Evolutionary conservation across 441 rosid species (phyloP).

Genomic region (Gossypium schwendimanii): DNA sequence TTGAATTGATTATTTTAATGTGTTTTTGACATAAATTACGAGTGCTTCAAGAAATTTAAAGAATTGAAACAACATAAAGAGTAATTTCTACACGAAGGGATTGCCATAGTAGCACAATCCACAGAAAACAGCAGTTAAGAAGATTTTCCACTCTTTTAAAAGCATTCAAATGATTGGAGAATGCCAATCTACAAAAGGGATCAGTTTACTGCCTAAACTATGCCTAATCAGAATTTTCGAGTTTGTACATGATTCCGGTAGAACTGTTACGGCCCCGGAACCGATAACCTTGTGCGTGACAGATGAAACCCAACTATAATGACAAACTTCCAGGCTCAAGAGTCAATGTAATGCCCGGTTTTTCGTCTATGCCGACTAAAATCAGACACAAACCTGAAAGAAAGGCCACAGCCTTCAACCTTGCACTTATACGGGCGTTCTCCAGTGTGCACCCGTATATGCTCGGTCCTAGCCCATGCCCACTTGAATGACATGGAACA

Average conservation of each 20-base stretch:
- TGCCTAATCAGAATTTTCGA: slow-evolving; percentile 17
- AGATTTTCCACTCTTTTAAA: slow-evolving; percentile 19
- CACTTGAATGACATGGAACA: slow-evolving; percentile 89
- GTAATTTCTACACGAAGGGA: background rate
- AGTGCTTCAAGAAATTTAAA: too few species aligned
- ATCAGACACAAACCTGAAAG: slow-evolving; percentile 94
- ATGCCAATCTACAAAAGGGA: slow-evolving; percentile 33
- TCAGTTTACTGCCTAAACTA: slow-evolving; percentile 25
- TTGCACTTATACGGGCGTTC: slow-evolving; percentile 86
- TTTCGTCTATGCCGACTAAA: slow-evolving; percentile 88
- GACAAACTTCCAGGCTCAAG: slow-evolving; percentile 21
- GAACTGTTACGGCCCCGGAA: slow-evolving; percentile 23
- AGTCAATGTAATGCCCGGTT: slow-evolving; percentile 64
- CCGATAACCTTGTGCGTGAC: background rate
- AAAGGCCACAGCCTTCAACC: slow-evolving; percentile 68
- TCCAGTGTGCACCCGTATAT: slow-evolving; percentile 86
- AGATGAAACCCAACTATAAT: background rate
- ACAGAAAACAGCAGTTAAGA: background rate
- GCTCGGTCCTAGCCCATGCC: slow-evolving; percentile 99
- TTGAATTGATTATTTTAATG: too few species aligned
- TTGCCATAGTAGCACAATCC: background rate
- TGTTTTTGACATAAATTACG: too few species aligned
- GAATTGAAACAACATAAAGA: background rate
- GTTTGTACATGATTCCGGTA: slow-evolving; percentile 25
- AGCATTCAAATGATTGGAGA: slow-evolving; percentile 28